Percentiles rank a stretch among this genome's conserved stretches.
Evolutionary conservation across 2,329 filamentous ascomycete genomes (phyloP).

Genomic region (Neonectria magnoliae): DNA sequence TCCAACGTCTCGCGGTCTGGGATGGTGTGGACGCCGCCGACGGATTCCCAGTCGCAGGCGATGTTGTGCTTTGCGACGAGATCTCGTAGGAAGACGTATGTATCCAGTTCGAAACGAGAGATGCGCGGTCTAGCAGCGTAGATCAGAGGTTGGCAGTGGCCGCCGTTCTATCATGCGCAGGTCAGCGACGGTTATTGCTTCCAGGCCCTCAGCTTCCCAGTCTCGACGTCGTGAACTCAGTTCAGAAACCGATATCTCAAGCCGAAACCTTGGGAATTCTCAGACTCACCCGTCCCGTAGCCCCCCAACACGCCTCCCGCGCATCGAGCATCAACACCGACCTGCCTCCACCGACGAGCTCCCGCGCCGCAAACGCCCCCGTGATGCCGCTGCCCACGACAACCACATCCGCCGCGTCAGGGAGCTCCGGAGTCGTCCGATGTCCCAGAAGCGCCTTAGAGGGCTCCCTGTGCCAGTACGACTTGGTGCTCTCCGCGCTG

Average conservation of each 20-base stretch:
- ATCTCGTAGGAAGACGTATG: slow-evolving; percentile 67
- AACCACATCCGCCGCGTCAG: slow-evolving; percentile 71
- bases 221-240: background rate
- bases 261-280: background rate
- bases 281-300: slow-evolving; percentile 77
- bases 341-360: slow-evolving; percentile 62
- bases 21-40: slow-evolving; percentile 72
- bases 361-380: slow-evolving; percentile 75
- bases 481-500: slow-evolving; percentile 66
- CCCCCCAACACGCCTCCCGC: slow-evolving; percentile 82
- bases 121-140: slow-evolving; percentile 70
- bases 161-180: slow-evolving; percentile 63
- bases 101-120: slow-evolving; percentile 77
- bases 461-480: slow-evolving; percentile 80
- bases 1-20: slow-evolving; percentile 65
- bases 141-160: slow-evolving; percentile 79
- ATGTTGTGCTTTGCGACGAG: slow-evolving; percentile 68
- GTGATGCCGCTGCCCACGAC: slow-evolving; percentile 82
- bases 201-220: background rate
- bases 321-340: slow-evolving; percentile 80
- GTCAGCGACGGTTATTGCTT: slow-evolving; percentile 13
- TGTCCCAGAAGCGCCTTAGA: slow-evolving; percentile 73
- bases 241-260: background rate
- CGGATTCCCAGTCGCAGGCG: slow-evolving; percentile 74
- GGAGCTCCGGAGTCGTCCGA: slow-evolving; percentile 71